These are phyloP conservation scores for Ustilago loliicola DNA, from an alignment of 1,284 basidiomycete species.

Conservation along the genomic window DNA sequence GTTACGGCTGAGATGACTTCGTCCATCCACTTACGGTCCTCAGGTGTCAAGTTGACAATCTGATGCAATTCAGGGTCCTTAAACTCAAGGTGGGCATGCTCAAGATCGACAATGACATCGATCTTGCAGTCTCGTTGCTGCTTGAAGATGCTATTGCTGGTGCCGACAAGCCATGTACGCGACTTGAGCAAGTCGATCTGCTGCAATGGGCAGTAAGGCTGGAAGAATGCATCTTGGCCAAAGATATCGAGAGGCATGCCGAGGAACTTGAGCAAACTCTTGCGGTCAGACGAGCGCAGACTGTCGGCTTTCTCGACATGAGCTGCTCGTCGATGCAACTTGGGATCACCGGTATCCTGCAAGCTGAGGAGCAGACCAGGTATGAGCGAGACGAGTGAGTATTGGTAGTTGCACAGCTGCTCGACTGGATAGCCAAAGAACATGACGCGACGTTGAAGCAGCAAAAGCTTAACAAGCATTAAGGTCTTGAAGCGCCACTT, in stretches of 20 bases:
- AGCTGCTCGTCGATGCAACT: slow-evolving; percentile 74
- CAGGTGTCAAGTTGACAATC: slow-evolving; percentile 83
- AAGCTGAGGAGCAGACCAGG: slow-evolving; percentile 83
- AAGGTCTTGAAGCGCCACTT: slow-evolving; percentile 93
- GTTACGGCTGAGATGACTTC: slow-evolving; percentile 71
- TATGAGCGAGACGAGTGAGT: slow-evolving; percentile 79
- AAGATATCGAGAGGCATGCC: slow-evolving; percentile 85
- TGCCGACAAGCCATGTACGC: slow-evolving; percentile 84
- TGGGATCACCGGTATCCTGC: slow-evolving; percentile 91
- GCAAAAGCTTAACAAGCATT: slow-evolving; percentile 92
- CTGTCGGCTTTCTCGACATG: slow-evolving; percentile 73
- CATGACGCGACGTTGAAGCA: slow-evolving; percentile 86
- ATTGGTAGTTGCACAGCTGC: slow-evolving; percentile 95
- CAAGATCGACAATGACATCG: slow-evolving; percentile 85
- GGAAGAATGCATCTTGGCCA: slow-evolving; percentile 86
- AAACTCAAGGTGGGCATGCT: slow-evolving; percentile 61
- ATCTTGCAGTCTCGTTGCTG: slow-evolving; percentile 85
- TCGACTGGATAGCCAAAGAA: slow-evolving; percentile 98
- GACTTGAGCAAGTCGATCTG: slow-evolving; percentile 90
- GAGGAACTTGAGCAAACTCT: slow-evolving; percentile 89
- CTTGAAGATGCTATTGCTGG: slow-evolving; percentile 95
- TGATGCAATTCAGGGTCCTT: slow-evolving; percentile 83
- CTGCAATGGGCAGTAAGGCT: slow-evolving; percentile 96
- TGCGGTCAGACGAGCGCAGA: slow-evolving; percentile 87
- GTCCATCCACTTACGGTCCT: slow-evolving; percentile 97